Conservation (phyloP, 2,329 filamentous ascomycete species). For the Dothideomycetidae sp. region DNA sequence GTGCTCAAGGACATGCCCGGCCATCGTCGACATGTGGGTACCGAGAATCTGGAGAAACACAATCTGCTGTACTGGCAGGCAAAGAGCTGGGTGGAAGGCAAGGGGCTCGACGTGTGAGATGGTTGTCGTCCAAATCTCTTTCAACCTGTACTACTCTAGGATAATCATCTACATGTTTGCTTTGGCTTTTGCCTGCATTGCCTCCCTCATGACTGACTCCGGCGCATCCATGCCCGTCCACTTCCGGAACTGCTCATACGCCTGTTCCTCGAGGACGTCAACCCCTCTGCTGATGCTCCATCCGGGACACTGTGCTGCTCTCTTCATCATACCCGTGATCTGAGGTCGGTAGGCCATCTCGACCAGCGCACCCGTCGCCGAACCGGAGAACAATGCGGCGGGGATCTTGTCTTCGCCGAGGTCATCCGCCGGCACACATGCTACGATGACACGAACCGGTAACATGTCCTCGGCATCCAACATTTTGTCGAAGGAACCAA, state of each 20-base stretch:
- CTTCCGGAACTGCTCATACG: constrained; percentile 3
- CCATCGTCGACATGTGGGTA: constrained; percentile 25
- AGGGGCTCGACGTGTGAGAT: constrained; percentile 12
- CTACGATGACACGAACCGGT: no score
- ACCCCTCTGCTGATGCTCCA: constrained; percentile 3
- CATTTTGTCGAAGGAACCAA: not conserved
- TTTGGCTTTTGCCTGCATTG: no score
- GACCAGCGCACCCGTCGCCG: no score
- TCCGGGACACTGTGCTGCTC: not conserved
- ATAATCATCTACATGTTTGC: no score
- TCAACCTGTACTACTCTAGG: no score
- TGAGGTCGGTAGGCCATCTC: no score
- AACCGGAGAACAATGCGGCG: no score
- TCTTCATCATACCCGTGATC: not conserved
- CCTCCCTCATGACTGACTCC: constrained; percentile 5
- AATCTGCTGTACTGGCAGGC: constrained; percentile 31
- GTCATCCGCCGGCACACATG: no score
- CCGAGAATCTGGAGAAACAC: constrained; percentile 30
- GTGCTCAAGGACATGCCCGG: constrained; percentile 34
- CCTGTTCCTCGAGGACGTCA: constrained; percentile 7
- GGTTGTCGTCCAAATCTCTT: not conserved
- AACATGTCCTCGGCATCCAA: no score
- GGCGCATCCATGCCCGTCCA: constrained; percentile 4
- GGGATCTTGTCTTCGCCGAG: no score
- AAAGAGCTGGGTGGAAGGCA: constrained; percentile 33